phyloP scores from a whole-genome alignment of 768 basidiomycete genomes.

The Termitomyces sp. region DNA sequence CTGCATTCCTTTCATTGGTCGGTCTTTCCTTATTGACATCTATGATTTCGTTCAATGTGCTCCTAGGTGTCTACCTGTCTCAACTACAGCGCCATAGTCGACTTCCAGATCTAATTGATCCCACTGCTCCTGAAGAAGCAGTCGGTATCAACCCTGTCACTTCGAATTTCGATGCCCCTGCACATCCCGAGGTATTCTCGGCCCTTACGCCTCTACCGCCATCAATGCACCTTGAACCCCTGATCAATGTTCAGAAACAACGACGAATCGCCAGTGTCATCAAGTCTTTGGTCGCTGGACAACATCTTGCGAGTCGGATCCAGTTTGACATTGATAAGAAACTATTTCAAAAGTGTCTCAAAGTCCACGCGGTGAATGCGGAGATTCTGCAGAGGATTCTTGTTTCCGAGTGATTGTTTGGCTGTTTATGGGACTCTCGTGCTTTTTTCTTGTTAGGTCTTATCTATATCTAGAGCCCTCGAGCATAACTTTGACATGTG shows the following conservation, averaged over 20 bases:
- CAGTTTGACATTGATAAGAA: slow-evolving; percentile 70
- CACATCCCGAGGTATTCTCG: slow-evolving; percentile 76
- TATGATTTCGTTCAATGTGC: background rate
- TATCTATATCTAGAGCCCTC: slow-evolving; percentile 13
- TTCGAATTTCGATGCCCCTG: slow-evolving; percentile 59
- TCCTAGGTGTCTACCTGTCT: slow-evolving; percentile 67
- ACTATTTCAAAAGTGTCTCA: slow-evolving; percentile 69
- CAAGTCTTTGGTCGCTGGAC: slow-evolving; percentile 75
- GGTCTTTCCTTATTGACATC: slow-evolving; percentile 15
- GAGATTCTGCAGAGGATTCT: slow-evolving; percentile 46
- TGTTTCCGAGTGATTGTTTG: slow-evolving; percentile 16
- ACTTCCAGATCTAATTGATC: slow-evolving; percentile 79
- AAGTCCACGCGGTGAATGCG: slow-evolving; percentile 58
- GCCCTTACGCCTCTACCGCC: slow-evolving; percentile 65
- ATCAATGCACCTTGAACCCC: slow-evolving; percentile 75
- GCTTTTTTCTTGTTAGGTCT: slow-evolving; percentile 13
- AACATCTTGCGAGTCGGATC: slow-evolving; percentile 73
- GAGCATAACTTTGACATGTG: slow-evolving; percentile 8
- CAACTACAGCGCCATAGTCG: slow-evolving; percentile 59
- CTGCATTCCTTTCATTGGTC: slow-evolving; percentile 84
- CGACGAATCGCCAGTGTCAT: slow-evolving; percentile 75
- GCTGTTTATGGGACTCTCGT: slow-evolving; percentile 6
- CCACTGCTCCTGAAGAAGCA: slow-evolving; percentile 66
- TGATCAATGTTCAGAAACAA: slow-evolving; percentile 89
- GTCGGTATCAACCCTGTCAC: slow-evolving; percentile 61